These are phyloP conservation scores for Alternaria triticina DNA, from an alignment of 2,329 filamentous ascomycete species.

Conservation along the genomic window DNA sequence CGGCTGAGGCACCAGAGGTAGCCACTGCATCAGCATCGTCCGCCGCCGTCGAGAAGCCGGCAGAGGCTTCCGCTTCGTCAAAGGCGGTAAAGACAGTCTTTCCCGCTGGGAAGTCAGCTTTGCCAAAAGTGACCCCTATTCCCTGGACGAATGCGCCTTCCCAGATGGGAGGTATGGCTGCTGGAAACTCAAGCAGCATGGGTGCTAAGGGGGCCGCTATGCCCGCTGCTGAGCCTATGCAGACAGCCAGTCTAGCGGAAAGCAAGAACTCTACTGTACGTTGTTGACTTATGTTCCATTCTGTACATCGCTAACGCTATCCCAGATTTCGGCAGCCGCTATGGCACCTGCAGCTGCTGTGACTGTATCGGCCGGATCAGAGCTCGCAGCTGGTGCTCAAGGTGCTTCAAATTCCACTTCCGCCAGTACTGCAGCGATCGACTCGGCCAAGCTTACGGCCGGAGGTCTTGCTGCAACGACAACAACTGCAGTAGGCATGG, in stretches of 20 bases:
- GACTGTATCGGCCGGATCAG: conserved; percentile 23
- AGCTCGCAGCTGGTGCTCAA: conserved; percentile 10
- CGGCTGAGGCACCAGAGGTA: not conserved
- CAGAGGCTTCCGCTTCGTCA: not conserved
- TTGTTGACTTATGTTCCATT: not conserved
- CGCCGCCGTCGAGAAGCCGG: not conserved
- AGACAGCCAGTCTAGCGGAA: conserved; percentile 8
- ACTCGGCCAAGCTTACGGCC: conserved; percentile 28
- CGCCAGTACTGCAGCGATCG: conserved; percentile 16
- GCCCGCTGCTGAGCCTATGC: not conserved
- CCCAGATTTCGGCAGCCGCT: not conserved
- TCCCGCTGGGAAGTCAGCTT: conserved; percentile 1
- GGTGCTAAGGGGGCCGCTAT: not conserved
- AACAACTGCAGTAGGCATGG: conserved; percentile 18
- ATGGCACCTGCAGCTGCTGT: conserved; percentile 11
- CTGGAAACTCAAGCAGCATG: not conserved
- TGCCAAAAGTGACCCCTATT: conserved; percentile 10
- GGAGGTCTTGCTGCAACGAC: conserved; percentile 31
- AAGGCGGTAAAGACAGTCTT: conserved; percentile 2
- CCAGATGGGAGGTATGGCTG: not conserved
- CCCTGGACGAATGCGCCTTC: conserved; percentile 1
- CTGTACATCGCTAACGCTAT: not conserved
- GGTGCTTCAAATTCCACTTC: conserved; percentile 15
- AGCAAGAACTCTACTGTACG: conserved; percentile 23
- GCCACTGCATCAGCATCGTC: not conserved